phyloP scores from a whole-genome alignment of 2,329 filamentous ascomycete species.

The Aspergillus candidus region DNA sequence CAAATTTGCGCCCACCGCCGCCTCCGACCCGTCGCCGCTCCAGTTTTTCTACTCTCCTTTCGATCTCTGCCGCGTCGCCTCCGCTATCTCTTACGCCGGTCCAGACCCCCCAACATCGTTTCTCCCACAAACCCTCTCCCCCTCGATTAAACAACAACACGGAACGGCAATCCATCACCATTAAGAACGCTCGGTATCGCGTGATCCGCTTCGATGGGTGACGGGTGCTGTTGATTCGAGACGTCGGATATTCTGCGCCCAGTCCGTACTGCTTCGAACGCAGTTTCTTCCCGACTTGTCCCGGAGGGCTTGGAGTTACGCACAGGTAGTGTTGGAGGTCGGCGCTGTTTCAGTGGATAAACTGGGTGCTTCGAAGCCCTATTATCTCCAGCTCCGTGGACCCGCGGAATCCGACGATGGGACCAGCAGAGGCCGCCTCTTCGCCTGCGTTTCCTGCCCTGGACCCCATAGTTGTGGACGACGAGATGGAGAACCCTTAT shows the following conservation, averaged over 20 bases:
- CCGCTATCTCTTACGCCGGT: constrained; percentile 10
- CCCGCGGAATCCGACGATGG: constrained; percentile 27
- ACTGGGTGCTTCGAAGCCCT: constrained; percentile 3
- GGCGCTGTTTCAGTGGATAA: no score
- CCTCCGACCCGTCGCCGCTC: constrained; percentile 7
- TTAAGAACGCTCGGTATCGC: no score
- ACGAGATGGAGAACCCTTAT: constrained; percentile 38
- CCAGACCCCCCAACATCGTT: constrained; percentile 4
- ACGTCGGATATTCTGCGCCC: constrained; percentile 5
- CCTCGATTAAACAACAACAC: constrained; percentile 1
- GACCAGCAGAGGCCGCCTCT: constrained; percentile 28
- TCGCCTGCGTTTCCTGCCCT: constrained; percentile 34
- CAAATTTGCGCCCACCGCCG: background rate
- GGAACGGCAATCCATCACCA: background rate
- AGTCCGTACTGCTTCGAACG: constrained; percentile 1
- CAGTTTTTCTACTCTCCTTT: constrained; percentile 12
- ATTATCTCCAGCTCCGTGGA: constrained; percentile 1
- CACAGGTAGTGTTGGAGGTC: constrained; percentile 6
- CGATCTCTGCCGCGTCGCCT: constrained; percentile 10
- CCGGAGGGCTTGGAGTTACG: constrained; percentile 3
- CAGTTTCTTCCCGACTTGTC: background rate
- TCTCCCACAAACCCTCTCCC: constrained; percentile 9
- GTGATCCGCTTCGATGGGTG: constrained; percentile 5
- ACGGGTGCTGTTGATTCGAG: constrained; percentile 7
- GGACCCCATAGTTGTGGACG: constrained; percentile 39